A percentile compares a stretch with the other conserved stretches of the same genome.
Conservation (phyloP, 257 asterid genomes). For the Nicotiana obtusifolia region DNA sequence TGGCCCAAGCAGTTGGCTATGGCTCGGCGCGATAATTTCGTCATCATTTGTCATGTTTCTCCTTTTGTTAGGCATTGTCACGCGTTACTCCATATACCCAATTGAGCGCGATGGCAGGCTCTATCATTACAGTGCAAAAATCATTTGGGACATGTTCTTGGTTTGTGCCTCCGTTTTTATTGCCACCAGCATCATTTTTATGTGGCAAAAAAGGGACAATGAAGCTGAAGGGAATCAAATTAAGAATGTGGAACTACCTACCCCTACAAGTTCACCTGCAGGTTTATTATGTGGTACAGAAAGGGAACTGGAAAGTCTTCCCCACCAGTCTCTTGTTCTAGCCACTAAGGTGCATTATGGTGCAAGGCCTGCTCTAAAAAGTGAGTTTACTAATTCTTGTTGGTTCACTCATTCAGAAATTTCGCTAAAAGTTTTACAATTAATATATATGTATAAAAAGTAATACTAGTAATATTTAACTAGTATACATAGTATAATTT, state of each 20-base stretch:
- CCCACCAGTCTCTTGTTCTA: conserved; percentile 49
- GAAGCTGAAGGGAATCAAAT: too few relatives aligned
- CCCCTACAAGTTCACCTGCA: conserved; percentile 26
- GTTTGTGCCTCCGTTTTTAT: conserved; percentile 38
- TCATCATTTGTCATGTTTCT: conserved; percentile 59
- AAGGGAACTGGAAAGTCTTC: conserved; percentile 59
- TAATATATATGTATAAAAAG: too few relatives aligned
- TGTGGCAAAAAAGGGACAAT: conserved; percentile 47
- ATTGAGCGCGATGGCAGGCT: conserved; percentile 47
- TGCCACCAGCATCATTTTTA: conserved; percentile 34
- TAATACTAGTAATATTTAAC: too few relatives aligned
- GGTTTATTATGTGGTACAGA: conserved; percentile 36
- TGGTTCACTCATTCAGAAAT: too few relatives aligned
- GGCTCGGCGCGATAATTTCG: conserved; percentile 56
- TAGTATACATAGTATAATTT: too few relatives aligned
- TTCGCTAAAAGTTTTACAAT: too few relatives aligned
- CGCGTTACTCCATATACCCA: conserved; percentile 51
- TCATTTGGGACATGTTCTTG: conserved; percentile 34
- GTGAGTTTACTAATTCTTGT: conserved; percentile 25
- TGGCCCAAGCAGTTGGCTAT: conserved; percentile 53
- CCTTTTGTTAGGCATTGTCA: conserved; percentile 37
- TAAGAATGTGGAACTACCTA: conserved; percentile 32
- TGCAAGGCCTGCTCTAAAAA: conserved; percentile 53
- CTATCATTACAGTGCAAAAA: conserved; percentile 28
- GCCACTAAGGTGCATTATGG: conserved; percentile 59